A percentile compares a stretch with the other conserved stretches of the same genome.
Conservation (phyloP, 768 basidiomycete genomes). For the Hericium coralloides region DNA sequence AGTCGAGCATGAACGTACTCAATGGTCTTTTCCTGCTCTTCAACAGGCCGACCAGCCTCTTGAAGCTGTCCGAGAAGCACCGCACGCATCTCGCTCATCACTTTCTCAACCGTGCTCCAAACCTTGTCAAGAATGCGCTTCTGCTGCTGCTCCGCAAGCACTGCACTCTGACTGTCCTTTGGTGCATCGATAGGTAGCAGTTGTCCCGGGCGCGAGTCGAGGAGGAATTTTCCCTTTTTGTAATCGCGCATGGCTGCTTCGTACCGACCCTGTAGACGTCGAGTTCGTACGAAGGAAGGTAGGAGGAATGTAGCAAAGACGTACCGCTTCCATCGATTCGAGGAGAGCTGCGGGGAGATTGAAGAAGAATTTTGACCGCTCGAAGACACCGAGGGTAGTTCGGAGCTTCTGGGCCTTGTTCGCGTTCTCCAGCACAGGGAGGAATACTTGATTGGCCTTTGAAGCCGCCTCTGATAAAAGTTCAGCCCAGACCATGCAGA, state of each 20-base stretch:
- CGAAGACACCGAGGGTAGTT: constrained; percentile 90
- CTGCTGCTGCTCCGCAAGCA: constrained; percentile 64
- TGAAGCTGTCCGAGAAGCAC: constrained; percentile 71
- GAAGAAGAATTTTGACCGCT: constrained; percentile 96
- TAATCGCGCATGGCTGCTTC: constrained; percentile 92
- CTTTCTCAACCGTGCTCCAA: constrained; percentile 90
- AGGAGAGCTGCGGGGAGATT: constrained; percentile 89
- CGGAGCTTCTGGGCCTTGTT: constrained; percentile 90
- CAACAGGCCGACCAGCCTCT: constrained; percentile 69
- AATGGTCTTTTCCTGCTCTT: constrained; percentile 95
- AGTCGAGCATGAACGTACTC: constrained; percentile 47
- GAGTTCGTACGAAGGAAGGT: background rate
- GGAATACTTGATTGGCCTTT: constrained; percentile 92
- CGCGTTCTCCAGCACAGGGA: constrained; percentile 92
- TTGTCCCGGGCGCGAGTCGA: constrained; percentile 85
- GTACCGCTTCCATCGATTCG: constrained; percentile 82
- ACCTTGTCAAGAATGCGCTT: constrained; percentile 92
- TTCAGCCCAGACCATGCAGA: background rate
- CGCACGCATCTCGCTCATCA: constrained; percentile 85
- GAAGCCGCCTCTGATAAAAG: constrained; percentile 63
- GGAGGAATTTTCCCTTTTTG: constrained; percentile 89
- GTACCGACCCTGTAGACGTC: constrained; percentile 68
- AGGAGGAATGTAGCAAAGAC: constrained; percentile 18
- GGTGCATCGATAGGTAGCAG: constrained; percentile 59
- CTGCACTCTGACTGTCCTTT: constrained; percentile 44